phyloP scores from a whole-genome alignment of 2,329 filamentous ascomycete species.

The Xylaria sp. region DNA sequence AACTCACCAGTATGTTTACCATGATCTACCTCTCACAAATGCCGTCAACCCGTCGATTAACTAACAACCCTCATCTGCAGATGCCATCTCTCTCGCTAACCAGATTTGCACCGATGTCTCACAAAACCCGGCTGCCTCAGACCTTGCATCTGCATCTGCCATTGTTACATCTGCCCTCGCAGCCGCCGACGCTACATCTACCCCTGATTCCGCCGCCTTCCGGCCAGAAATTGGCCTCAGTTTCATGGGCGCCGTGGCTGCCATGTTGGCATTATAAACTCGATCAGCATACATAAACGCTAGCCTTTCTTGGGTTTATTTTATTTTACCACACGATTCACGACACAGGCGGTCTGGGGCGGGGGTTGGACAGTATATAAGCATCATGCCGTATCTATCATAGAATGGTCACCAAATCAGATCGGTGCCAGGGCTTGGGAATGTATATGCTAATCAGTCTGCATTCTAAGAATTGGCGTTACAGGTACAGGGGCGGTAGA shows the following conservation, averaged over 20 bases:
- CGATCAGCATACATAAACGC: not conserved
- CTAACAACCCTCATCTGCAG: slow-evolving; percentile 34
- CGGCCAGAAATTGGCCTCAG: slow-evolving; percentile 45
- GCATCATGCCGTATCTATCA: slow-evolving; percentile 19
- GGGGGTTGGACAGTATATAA: slow-evolving; percentile 9
- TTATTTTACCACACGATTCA: slow-evolving; percentile 11
- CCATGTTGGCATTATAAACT: slow-evolving; percentile 43
- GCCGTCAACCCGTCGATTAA: not conserved
- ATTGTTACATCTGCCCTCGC: slow-evolving; percentile 45
- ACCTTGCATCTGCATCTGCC: slow-evolving; percentile 47
- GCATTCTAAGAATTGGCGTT: slow-evolving; percentile 24
- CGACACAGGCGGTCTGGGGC: slow-evolving; percentile 8
- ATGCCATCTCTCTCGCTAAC: slow-evolving; percentile 37
- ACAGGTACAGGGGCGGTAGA: slow-evolving; percentile 14
- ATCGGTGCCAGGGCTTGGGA: not conserved
- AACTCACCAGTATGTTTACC: slow-evolving; percentile 42
- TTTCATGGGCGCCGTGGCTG: slow-evolving; percentile 44
- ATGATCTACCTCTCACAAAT: no score
- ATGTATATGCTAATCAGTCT: slow-evolving; percentile 1
- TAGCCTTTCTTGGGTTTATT: not conserved
- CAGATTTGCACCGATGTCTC: slow-evolving; percentile 45
- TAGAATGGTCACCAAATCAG: slow-evolving; percentile 19
- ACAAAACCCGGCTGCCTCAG: slow-evolving; percentile 41
- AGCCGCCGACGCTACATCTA: slow-evolving; percentile 34
- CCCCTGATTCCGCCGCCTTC: slow-evolving; percentile 41